Percentiles rank a stretch among this genome's conserved stretches.
These are phyloP conservation scores for Wallacemonas sp. DNA, from an alignment of 208 protist species.

Conservation along the genomic window DNA sequence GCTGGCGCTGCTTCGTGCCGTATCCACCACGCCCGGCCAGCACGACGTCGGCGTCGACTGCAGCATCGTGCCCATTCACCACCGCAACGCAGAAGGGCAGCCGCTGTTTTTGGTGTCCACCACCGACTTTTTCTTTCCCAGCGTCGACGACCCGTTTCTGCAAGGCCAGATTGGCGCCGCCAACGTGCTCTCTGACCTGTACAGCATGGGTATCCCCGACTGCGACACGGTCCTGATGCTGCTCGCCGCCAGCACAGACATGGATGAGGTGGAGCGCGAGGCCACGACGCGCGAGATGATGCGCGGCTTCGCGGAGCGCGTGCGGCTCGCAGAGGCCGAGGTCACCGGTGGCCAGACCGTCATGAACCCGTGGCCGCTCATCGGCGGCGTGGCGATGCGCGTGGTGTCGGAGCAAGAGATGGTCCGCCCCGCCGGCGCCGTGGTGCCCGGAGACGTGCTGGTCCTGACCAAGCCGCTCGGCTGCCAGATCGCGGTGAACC, in stretches of 20 bases:
- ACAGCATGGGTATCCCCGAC: constrained; percentile 94
- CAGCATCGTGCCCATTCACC: constrained; percentile 87
- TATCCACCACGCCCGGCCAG: constrained; percentile 65
- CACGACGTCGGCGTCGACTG: constrained; percentile 92
- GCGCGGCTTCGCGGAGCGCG: constrained; percentile 91
- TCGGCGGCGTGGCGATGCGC: constrained; percentile 93
- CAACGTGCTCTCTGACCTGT: constrained; percentile 97
- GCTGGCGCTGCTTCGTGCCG: constrained; percentile 75
- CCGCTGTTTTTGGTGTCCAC: constrained; percentile 92
- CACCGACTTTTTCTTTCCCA: constrained; percentile 97
- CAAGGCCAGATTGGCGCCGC: constrained; percentile 95
- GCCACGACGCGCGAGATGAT: constrained; percentile 91
- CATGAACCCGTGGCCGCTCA: constrained; percentile 96
- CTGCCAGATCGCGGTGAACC: constrained; percentile 93
- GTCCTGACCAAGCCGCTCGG: constrained; percentile 97
- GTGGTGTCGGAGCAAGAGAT: constrained; percentile 85
- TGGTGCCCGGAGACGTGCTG: constrained; percentile 89
- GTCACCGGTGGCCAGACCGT: constrained; percentile 97
- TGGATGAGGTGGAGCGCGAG: constrained; percentile 84
- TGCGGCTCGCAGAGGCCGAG: constrained; percentile 61
- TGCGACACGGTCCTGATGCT: constrained; percentile 97
- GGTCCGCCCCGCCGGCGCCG: constrained; percentile 79
- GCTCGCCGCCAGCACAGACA: constrained; percentile 91
- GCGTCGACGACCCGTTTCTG: constrained; percentile 95
- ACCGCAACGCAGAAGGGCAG: constrained; percentile 44